Evolutionary conservation across 768 basidiomycete genomes (phyloP).

Genomic region (button mushroom (Agaricus bisporus)): DNA sequence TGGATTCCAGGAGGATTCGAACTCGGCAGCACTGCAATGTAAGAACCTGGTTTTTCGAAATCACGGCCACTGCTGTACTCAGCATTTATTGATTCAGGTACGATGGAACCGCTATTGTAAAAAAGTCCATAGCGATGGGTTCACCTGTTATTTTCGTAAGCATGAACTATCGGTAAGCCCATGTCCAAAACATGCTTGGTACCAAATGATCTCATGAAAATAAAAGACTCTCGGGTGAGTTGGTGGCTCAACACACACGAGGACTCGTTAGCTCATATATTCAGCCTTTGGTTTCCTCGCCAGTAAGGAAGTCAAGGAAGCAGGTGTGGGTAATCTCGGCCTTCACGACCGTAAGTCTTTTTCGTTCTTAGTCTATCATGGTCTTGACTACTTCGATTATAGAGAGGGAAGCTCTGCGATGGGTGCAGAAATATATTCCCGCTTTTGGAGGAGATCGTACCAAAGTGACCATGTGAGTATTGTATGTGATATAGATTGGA

Average conservation of each 20-base stretch:
- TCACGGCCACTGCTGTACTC: neutral
- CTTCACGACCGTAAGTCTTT: slow-evolving; percentile 51
- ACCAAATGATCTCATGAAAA: neutral
- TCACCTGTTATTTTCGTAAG: slow-evolving; percentile 46
- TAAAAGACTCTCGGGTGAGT: slow-evolving; percentile 12
- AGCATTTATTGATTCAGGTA: slow-evolving; percentile 21
- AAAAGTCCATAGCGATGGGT: slow-evolving; percentile 34
- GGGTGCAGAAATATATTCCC: slow-evolving; percentile 62
- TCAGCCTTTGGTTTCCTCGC: slow-evolving; percentile 47
- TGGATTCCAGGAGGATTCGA: slow-evolving; percentile 33
- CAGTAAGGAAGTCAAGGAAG: slow-evolving; percentile 44
- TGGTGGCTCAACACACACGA: neutral
- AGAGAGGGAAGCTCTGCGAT: slow-evolving; percentile 3
- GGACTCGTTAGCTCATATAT: neutral
- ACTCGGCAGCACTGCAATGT: slow-evolving; percentile 31
- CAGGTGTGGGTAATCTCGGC: slow-evolving; percentile 57
- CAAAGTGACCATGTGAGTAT: slow-evolving; percentile 50
- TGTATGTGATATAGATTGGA: neutral
- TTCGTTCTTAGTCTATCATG: neutral
- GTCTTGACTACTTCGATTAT: neutral
- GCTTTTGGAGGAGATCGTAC: slow-evolving; percentile 60
- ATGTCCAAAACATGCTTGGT: neutral
- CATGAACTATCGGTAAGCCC: slow-evolving; percentile 41
- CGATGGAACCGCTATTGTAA: slow-evolving; percentile 38
- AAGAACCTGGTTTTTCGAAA: neutral